Evolutionary conservation across 192 early-diverging fungal genomes (phyloP).

Genomic region (Rhizoclosmatium globosum): DNA sequence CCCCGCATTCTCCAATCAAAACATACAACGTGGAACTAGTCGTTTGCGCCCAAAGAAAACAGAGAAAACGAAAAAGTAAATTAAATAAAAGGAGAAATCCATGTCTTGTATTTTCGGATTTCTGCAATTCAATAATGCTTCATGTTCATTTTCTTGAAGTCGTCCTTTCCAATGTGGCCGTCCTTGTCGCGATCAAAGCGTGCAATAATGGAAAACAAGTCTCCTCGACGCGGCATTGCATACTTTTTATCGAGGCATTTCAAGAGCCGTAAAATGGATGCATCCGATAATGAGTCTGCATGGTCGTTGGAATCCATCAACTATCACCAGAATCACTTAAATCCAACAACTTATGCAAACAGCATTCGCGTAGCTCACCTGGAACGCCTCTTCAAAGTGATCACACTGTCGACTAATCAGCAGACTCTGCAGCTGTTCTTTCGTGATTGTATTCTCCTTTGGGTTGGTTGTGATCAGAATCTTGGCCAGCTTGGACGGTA

Average conservation of each 20-base stretch:
- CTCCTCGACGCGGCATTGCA: slow-evolving; percentile 44
- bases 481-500: slow-evolving; percentile 22
- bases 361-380: slow-evolving; percentile 35
- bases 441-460: slow-evolving; percentile 53
- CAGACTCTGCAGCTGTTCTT: slow-evolving; percentile 50
- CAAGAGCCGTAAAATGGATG: slow-evolving; percentile 41
- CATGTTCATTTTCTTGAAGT: slow-evolving; percentile 57
- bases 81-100: background rate
- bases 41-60: no score
- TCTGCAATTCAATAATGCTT: background rate
- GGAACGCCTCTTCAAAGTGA: slow-evolving; percentile 52
- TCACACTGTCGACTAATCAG: slow-evolving; percentile 41
- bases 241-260: slow-evolving; percentile 39
- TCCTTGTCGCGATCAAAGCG: slow-evolving; percentile 58
- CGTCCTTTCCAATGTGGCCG: slow-evolving; percentile 51
- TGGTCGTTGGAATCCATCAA: slow-evolving; percentile 41
- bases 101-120: background rate
- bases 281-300: slow-evolving; percentile 25
- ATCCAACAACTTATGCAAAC: no score
- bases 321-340: background rate
- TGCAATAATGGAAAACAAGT: slow-evolving; percentile 43
- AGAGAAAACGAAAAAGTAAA: no score
- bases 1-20: background rate
- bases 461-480: background rate
- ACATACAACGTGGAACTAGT: no score